A percentile compares a stretch with the other conserved stretches of the same genome.
Evolutionary conservation across 2,329 filamentous ascomycete species (phyloP).

Genomic region (Cladobotryum mycophilum): DNA sequence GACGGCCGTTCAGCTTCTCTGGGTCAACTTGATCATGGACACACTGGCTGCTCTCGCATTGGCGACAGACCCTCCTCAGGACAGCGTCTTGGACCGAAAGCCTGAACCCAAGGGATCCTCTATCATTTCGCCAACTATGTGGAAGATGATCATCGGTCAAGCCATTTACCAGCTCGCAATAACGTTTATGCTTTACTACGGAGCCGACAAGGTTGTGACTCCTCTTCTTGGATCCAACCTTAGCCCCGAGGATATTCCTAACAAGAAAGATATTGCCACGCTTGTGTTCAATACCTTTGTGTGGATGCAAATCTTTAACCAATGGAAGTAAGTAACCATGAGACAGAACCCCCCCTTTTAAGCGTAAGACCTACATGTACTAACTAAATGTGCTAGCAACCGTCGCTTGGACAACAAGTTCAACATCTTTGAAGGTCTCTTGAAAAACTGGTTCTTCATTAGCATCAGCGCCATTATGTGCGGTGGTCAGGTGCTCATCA

Average conservation of each 20-base stretch:
- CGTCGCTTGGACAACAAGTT: slow-evolving; percentile 89
- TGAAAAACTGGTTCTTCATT: slow-evolving; percentile 82
- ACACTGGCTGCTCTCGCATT: slow-evolving; percentile 85
- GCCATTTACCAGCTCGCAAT: slow-evolving; percentile 79
- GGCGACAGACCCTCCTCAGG: slow-evolving; percentile 82
- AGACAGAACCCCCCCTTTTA: background rate
- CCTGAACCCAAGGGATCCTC: slow-evolving; percentile 51
- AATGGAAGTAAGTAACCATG: slow-evolving; percentile 68
- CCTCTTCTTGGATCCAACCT: slow-evolving; percentile 42
- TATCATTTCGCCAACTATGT: slow-evolving; percentile 85
- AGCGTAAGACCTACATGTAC: background rate
- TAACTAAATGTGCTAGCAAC: slow-evolving; percentile 47
- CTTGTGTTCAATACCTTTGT: slow-evolving; percentile 97
- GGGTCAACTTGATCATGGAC: slow-evolving; percentile 98
- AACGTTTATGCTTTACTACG: slow-evolving; percentile 79
- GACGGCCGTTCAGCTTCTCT: slow-evolving; percentile 84
- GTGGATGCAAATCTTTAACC: slow-evolving; percentile 99
- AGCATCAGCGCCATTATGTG: slow-evolving; percentile 82
- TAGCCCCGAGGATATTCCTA: slow-evolving; percentile 21
- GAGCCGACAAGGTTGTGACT: slow-evolving; percentile 36
- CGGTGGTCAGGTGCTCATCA: slow-evolving; percentile 81
- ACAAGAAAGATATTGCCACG: slow-evolving; percentile 55
- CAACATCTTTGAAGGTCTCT: slow-evolving; percentile 90
- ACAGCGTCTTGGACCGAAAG: slow-evolving; percentile 73
- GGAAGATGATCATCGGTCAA: slow-evolving; percentile 98